Conservation (phyloP, 140 eudicot species). For the Flaveria floridana region DNA sequence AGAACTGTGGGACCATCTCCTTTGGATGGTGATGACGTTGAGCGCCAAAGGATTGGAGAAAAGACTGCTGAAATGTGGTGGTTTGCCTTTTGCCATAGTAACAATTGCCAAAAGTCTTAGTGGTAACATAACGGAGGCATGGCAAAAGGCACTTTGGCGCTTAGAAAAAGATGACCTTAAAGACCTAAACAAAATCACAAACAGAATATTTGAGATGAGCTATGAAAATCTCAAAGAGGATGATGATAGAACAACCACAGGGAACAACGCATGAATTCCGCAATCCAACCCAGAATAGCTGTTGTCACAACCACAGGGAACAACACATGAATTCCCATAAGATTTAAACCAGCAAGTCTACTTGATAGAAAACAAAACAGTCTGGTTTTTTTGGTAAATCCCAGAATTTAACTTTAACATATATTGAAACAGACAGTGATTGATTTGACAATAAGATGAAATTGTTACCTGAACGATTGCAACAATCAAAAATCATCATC, state of each 20-base stretch:
- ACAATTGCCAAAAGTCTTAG: conserved; percentile 1
- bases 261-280: too few relatives aligned
- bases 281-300: neutral
- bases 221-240: neutral
- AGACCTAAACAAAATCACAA: neutral
- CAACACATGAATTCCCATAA: conserved; percentile 5
- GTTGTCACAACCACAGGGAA: too few relatives aligned
- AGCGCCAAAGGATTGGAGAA: neutral
- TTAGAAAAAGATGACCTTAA: neutral
- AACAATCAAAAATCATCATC: conserved; percentile 60
- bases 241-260: neutral
- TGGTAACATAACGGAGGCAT: neutral
- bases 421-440: neutral
- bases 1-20: neutral
- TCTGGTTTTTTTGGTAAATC: neutral
- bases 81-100: neutral
- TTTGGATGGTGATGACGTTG: neutral
- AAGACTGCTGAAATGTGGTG: neutral
- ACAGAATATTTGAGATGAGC: neutral
- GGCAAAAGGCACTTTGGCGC: neutral
- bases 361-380: neutral
- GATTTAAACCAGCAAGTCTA: neutral
- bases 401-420: neutral
- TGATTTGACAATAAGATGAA: neutral
- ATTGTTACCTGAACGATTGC: neutral